Conservation (phyloP, 2,329 filamentous ascomycete genomes). For the Aureobasidium sp. region DNA sequence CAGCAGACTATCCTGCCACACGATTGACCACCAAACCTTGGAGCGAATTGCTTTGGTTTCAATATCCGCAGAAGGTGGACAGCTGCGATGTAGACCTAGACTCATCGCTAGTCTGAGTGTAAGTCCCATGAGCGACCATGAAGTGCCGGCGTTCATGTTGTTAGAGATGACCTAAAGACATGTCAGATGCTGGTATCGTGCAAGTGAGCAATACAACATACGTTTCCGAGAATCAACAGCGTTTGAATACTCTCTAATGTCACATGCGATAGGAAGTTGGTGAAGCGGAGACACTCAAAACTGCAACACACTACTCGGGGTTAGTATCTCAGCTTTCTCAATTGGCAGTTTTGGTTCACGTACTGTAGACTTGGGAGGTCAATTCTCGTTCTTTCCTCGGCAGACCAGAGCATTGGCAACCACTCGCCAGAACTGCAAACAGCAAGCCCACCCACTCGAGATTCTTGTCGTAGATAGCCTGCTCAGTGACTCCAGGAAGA, state of each 20-base stretch:
- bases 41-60: slow-evolving; percentile 33
- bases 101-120: slow-evolving; percentile 53
- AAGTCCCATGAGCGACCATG: slow-evolving; percentile 53
- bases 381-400: slow-evolving; percentile 52
- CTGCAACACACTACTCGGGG: slow-evolving; percentile 48
- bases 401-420: slow-evolving; percentile 51
- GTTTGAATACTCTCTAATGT: slow-evolving; percentile 55
- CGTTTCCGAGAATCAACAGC: slow-evolving; percentile 53
- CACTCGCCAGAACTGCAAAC: slow-evolving; percentile 55
- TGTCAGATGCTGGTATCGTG: not conserved
- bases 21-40: slow-evolving; percentile 49
- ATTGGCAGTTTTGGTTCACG: slow-evolving; percentile 15
- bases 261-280: slow-evolving; percentile 55
- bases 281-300: slow-evolving; percentile 56
- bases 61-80: slow-evolving; percentile 42
- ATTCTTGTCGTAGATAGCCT: slow-evolving; percentile 49
- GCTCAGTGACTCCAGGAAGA: slow-evolving; percentile 37
- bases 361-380: slow-evolving; percentile 56
- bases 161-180: slow-evolving; percentile 40
- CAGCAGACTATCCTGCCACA: slow-evolving; percentile 57
- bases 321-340: slow-evolving; percentile 19
- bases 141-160: slow-evolving; percentile 57
- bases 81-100: slow-evolving; percentile 51
- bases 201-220: slow-evolving; percentile 6
- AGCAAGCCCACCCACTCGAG: slow-evolving; percentile 52